phyloP scores from a whole-genome alignment of 192 early-diverging fungal genomes.

The Backusella australiensis region DNA sequence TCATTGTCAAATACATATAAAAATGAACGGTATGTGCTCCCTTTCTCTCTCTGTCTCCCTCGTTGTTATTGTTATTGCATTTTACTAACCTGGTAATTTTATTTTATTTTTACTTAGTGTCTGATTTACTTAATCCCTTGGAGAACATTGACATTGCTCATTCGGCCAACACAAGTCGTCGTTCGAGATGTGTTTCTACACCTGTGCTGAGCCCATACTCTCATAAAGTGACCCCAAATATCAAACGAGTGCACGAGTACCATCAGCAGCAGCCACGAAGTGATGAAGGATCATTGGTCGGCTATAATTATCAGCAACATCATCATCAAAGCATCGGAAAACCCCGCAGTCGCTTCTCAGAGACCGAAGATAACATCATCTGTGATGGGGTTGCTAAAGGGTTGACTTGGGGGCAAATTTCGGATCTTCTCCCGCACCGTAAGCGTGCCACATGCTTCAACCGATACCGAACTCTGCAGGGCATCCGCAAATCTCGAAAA shows the following conservation, averaged over 20 bases:
- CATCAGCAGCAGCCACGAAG: background rate
- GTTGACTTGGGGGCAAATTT: slow-evolving; percentile 37
- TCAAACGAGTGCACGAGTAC: background rate
- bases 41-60: background rate
- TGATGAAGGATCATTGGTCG: background rate
- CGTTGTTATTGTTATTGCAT: background rate
- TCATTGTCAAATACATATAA: background rate
- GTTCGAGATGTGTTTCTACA: slow-evolving; percentile 1
- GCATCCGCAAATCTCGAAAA: slow-evolving; percentile 36
- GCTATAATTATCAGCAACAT: background rate
- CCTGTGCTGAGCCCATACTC: background rate
- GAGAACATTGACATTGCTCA: background rate
- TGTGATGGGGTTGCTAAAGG: slow-evolving; percentile 36
- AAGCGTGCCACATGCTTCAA: slow-evolving; percentile 40
- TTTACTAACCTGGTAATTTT: background rate
- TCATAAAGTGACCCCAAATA: background rate
- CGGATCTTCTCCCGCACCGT: slow-evolving; percentile 33
- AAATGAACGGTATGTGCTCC: background rate
- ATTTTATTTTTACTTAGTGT: background rate
- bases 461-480: slow-evolving; percentile 33
- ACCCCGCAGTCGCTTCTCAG: slow-evolving; percentile 34
- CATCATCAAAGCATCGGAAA: slow-evolving; percentile 16
- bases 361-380: slow-evolving; percentile 30
- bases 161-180: background rate
- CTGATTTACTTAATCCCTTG: slow-evolving; percentile 9